Evolutionary conservation across 139 green algal species (phyloP).

Genomic region (Closterium sp.): DNA sequence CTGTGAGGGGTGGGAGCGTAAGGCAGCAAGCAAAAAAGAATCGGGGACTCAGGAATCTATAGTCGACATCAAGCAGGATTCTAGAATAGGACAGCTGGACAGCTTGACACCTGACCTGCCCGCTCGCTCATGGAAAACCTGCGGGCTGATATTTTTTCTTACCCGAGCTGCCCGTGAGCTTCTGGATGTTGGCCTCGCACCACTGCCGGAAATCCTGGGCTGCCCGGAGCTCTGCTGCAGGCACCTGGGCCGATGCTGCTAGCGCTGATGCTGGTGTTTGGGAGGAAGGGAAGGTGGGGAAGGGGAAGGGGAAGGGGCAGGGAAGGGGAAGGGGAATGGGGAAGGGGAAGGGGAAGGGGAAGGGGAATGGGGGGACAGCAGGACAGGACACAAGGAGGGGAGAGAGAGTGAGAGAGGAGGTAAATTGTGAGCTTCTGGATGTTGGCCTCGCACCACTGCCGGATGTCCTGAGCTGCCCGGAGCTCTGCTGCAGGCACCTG

Average conservation of each 20-base stretch:
- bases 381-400: background rate
- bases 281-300: too few species aligned
- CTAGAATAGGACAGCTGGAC: too few species aligned
- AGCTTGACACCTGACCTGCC: background rate
- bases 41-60: too few species aligned
- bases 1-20: background rate
- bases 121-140: too few species aligned
- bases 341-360: background rate
- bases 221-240: background rate
- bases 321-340: background rate
- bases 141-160: too few species aligned
- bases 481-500: background rate
- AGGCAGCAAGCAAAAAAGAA: background rate
- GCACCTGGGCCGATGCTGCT: background rate
- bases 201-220: slow-evolving; percentile 32
- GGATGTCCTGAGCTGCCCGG: slow-evolving; percentile 16
- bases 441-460: background rate
- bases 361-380: background rate
- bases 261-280: background rate
- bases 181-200: slow-evolving; percentile 38
- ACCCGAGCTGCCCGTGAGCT: slow-evolving; percentile 42
- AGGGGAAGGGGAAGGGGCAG: background rate
- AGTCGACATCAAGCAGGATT: too few species aligned
- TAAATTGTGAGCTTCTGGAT: slow-evolving; percentile 44
- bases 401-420: background rate